Base-by-base conservation (phyloP, 2,329 filamentous ascomycete species). In the Ceratocystis smalleyi region DNA sequence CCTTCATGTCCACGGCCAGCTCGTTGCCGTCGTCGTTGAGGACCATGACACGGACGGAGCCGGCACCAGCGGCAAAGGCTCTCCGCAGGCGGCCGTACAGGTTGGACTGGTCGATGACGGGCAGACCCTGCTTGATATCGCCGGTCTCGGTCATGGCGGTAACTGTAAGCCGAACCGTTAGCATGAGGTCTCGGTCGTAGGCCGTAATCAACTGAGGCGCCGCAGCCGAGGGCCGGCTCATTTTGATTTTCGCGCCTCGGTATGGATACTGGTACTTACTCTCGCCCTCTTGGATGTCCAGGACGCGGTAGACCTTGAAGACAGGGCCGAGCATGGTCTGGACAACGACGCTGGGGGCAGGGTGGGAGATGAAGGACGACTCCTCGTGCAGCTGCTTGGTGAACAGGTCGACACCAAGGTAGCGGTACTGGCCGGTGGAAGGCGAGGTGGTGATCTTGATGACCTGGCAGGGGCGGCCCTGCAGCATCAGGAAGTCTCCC, bases 301-400 rank as follows among this genome's bases (percentile, higher is more conserved):
- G 87, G 75, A 99, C 92, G 74, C 94, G 91, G 87, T 99, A 99
- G 84, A 97, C 94, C 90, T 97, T 97, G 90, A 97, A 96, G 81
- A 97, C 86, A 69, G 94, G 94, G 72, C 92, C 94, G 70, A 95
- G 88, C 91, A 99, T 97, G 81, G 92, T 97, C 87, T 99, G 94
- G 73, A 99, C 92, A 69, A 97, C 85, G 67, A 99, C 94, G 71
- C 89, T 96, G 71, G 92, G 92, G 70, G 88, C 89, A 69, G 94
- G 94, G 87, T 95, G 95, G 79, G 89, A 91, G 80, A 97, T 86
- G 80, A 96, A 96, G 72, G 88, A 92, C 65, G 90, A 96, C 87
- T 99, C 94, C 81, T 99, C 94, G 75, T 97, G 91, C 70, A 99
- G 85, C 82, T 97, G 90, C 84, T 96, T 95, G 83, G 91, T 96